Base-by-base conservation (phyloP, 768 basidiomycete genomes). In the Auricularia auricula-judae region DNA sequence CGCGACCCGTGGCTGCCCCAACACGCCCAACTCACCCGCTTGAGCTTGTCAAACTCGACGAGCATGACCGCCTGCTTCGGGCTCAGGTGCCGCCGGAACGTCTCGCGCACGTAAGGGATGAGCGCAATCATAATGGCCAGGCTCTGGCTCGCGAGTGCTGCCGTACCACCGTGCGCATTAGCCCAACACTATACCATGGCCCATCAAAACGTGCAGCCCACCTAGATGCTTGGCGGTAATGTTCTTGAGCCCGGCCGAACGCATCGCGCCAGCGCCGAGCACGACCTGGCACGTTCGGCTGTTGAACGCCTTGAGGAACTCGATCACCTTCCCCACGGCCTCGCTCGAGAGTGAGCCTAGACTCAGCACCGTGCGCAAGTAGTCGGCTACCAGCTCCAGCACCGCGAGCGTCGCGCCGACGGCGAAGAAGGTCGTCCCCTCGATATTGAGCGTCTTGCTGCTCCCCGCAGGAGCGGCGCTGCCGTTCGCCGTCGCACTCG, bases 151-250 rank as follows among this genome's bases (percentile, higher is more conserved):
- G 97, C 97, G 56, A 99, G 83, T 35, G 95, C 94, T 94, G 68
- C 12, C 16, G 18, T 29, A 33, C 23, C 23, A n/a, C 56, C 54
- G 23, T 11, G 14, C 56, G 23, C 14, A 14, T 34, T 35, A 59
- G 23, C 23, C 1, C 34, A 29, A 29, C 16, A 59, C 14, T 34
- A 35, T 33, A 8, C 29, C 53, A 54, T 7, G 7, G 18, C 29
- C n/a, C 18, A 54, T 54, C 53, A 54, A 8, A 54, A 34, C 56
- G 56, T 5, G 56, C 16, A 35, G 14, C 18, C 23, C 56, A 91
- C 93, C 94, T 29, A 99, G 81, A 78, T 99, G 96, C 74, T 93
- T 97, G 47, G 97, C 97, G 0, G 97, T 98, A 72, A 99, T 99
- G 72, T 98, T 96, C 76, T 92, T 98, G 70, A 99, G 76, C 4